Percentiles rank a stretch among this genome's conserved stretches.
Evolutionary conservation across 1,284 basidiomycete genomes (phyloP).

Genomic region (Sporisorium reilianum): DNA sequence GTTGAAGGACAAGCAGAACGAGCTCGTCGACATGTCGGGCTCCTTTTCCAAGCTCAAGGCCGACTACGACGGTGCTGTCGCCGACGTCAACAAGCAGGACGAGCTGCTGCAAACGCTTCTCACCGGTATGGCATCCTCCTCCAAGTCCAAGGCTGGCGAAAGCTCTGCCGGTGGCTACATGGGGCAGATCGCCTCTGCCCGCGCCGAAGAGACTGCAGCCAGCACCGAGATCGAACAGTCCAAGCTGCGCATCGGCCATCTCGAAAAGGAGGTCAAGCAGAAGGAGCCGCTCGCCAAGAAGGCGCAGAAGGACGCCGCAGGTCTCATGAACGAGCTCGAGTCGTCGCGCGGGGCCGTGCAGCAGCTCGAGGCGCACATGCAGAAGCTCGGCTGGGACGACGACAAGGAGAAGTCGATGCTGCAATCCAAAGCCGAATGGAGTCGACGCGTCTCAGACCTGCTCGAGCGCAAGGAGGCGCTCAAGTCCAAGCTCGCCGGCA

Average conservation of each 20-base stretch:
- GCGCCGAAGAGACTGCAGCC: slow-evolving; percentile 80
- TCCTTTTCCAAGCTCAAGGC: slow-evolving; percentile 72
- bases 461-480: slow-evolving; percentile 80
- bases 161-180: slow-evolving; percentile 87
- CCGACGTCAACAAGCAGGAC: slow-evolving; percentile 81
- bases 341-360: slow-evolving; percentile 72
- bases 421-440: slow-evolving; percentile 74
- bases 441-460: slow-evolving; percentile 75
- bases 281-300: slow-evolving; percentile 85
- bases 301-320: slow-evolving; percentile 85
- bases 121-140: slow-evolving; percentile 83
- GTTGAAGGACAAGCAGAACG: slow-evolving; percentile 70
- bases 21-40: slow-evolving; percentile 37
- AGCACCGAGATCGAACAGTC: slow-evolving; percentile 87
- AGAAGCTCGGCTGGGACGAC: slow-evolving; percentile 81
- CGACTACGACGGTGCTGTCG: slow-evolving; percentile 77
- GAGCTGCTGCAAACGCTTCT: slow-evolving; percentile 94
- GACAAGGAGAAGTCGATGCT: slow-evolving; percentile 81
- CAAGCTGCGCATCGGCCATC: slow-evolving; percentile 81
- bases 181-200: slow-evolving; percentile 93
- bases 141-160: slow-evolving; percentile 73
- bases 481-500: slow-evolving; percentile 77
- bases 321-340: slow-evolving; percentile 74
- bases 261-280: slow-evolving; percentile 82
- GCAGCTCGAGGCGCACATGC: slow-evolving; percentile 68